Evolutionary conservation across 768 basidiomycete species (phyloP).

Genomic region (Lyophyllum decastes): DNA sequence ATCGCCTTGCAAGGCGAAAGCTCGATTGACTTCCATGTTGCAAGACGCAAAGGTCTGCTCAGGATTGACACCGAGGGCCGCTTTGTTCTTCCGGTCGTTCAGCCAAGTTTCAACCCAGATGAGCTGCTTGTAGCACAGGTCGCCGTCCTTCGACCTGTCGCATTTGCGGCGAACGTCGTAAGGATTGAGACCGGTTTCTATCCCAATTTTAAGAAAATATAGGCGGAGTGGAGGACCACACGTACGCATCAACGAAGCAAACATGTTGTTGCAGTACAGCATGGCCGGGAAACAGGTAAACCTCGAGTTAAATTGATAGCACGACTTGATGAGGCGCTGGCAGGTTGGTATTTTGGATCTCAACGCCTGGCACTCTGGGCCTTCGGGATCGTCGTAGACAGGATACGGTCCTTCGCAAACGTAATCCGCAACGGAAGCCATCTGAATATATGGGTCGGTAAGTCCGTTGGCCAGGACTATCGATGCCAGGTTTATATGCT

Average conservation of each 20-base stretch:
- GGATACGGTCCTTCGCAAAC: slow-evolving; percentile 83
- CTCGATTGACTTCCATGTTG: slow-evolving; percentile 79
- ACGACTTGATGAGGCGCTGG: slow-evolving; percentile 69
- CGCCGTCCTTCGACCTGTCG: slow-evolving; percentile 68
- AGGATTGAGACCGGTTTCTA: slow-evolving; percentile 78
- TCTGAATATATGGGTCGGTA: slow-evolving; percentile 82
- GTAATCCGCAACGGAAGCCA: slow-evolving; percentile 79
- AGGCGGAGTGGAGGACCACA: slow-evolving; percentile 9
- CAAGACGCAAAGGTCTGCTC: slow-evolving; percentile 65
- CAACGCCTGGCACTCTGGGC: slow-evolving; percentile 65
- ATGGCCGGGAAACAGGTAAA: slow-evolving; percentile 74
- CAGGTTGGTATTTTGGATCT: slow-evolving; percentile 71
- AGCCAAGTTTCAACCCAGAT: slow-evolving; percentile 87
- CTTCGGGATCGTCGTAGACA: slow-evolving; percentile 70
- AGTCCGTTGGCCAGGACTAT: slow-evolving; percentile 88
- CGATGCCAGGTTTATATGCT: slow-evolving; percentile 79
- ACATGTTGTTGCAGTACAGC: slow-evolving; percentile 80
- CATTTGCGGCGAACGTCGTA: slow-evolving; percentile 86
- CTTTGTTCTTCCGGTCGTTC: slow-evolving; percentile 77
- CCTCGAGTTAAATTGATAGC: slow-evolving; percentile 62
- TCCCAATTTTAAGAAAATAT: not conserved
- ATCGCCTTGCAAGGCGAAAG: slow-evolving; percentile 82
- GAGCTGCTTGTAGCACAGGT: slow-evolving; percentile 80
- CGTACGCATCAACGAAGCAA: slow-evolving; percentile 70
- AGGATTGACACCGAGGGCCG: slow-evolving; percentile 73